Percentiles rank a stretch among this genome's conserved stretches.
phyloP scores from a whole-genome alignment of 176 grass and related monocot species.

The Olyra latifolia region DNA sequence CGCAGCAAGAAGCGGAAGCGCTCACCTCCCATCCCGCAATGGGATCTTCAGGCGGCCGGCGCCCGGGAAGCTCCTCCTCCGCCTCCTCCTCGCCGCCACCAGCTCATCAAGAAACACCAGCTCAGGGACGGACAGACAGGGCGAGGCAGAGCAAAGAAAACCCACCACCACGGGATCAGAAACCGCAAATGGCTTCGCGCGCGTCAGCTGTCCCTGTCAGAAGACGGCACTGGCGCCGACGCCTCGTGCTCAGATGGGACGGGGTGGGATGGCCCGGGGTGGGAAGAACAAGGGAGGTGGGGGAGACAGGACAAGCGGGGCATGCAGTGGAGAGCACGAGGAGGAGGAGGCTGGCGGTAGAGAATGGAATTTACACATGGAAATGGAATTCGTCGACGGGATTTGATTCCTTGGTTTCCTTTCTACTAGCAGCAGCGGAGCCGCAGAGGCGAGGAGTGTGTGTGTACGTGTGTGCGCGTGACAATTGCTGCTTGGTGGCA shows the following conservation, averaged over 20 bases:
- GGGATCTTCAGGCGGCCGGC: constrained; percentile 43
- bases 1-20: constrained; percentile 9
- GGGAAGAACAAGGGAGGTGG: constrained; percentile 21
- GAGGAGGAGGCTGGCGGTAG: not conserved
- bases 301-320: constrained; percentile 33
- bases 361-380: constrained; percentile 27
- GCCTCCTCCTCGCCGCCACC: not conserved
- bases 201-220: constrained; percentile 32
- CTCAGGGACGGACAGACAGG: not conserved
- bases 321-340: constrained; percentile 50
- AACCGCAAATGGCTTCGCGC: constrained; percentile 21
- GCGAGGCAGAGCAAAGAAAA: not conserved
- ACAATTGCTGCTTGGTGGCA: not conserved
- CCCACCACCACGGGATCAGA: constrained; percentile 19
- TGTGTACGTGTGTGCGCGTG: not conserved
- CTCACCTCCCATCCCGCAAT: not conserved
- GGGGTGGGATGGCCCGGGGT: not conserved
- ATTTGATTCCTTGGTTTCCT: not conserved
- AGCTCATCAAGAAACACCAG: constrained; percentile 39
- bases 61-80: not conserved
- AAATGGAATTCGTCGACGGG: not conserved
- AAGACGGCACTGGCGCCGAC: not conserved
- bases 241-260: not conserved
- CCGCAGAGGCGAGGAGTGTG: constrained; percentile 24
- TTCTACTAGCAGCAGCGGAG: not conserved